Base-by-base conservation (phyloP, 305 asterid species). In the Fraxinus floribunda region DNA sequence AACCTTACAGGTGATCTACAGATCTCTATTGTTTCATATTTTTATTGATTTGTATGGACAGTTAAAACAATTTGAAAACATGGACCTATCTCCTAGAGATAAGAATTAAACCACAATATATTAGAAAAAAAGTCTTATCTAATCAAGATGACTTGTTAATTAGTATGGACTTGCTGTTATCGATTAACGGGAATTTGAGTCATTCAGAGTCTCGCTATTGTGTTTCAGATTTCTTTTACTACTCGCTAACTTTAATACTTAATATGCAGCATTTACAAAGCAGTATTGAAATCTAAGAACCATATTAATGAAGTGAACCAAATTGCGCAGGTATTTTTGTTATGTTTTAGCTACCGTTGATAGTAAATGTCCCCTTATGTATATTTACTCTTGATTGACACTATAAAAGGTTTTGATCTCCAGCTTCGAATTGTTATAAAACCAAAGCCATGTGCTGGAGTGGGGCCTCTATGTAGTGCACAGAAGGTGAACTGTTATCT, bases 381-480 rank as follows among this genome's bases (percentile, higher is more conserved):
- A 7, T 64, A 68, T 35, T 83, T 78, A 32, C 80, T 46, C 84
- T 39, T 39, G 49, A 39, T 83, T 88, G 55, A 81, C 78, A 72
- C 86, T 79, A 74, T 36, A 46, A 64, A 64, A 62, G 77, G 35
- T 85, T 88, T 85, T 82, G 82, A 75, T 80, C 79, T 75, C 74
- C 94, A 95, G 98, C 94, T 95, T 71, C 97, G 97, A 60, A 93
- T 95, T 80, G 89, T 91, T 85, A 86, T 93, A 87, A 93, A 91
- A 92, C 97, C 96, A 75, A 93, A 95, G 94, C 88, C 95, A 34
- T 86, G 97, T 55, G 91, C 86, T 78, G 98, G 98, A 88, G 93
- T 91, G 57, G 95, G 98, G 75, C 98, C 97, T 68, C 81, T 95
- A 80, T 93, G 98, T 83, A 91, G 84, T 55, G 93, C 97, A 68